phyloP scores from a whole-genome alignment of 2,329 filamentous ascomycete genomes.

The Sporothrix pallida region DNA sequence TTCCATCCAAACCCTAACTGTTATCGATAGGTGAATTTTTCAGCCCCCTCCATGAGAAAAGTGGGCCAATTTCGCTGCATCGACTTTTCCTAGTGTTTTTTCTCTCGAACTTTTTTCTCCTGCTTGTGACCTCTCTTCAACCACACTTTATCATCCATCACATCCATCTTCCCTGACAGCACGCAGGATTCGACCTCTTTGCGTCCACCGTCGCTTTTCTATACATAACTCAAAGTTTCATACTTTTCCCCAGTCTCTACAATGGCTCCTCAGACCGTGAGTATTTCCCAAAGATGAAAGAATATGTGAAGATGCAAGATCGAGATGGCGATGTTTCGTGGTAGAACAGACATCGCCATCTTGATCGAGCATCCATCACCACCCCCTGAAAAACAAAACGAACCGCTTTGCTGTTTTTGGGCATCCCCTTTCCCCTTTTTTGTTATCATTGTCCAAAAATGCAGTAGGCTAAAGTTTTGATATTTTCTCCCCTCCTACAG shows the following conservation, averaged over 20 bases:
- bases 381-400: slow-evolving; percentile 31
- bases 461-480: slow-evolving; percentile 91
- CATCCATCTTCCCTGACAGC: slow-evolving; percentile 33
- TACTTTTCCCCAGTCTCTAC: slow-evolving; percentile 46
- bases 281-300: slow-evolving; percentile 56
- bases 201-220: slow-evolving; percentile 50
- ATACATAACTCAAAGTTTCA: slow-evolving; percentile 43
- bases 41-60: background rate
- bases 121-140: slow-evolving; percentile 32
- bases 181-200: slow-evolving; percentile 84
- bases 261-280: slow-evolving; percentile 90
- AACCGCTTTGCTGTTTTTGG: slow-evolving; percentile 93
- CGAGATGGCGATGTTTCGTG: background rate
- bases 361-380: background rate
- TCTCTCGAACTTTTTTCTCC: slow-evolving; percentile 20
- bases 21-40: slow-evolving; percentile 21
- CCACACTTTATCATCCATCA: slow-evolving; percentile 30
- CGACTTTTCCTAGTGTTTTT: background rate
- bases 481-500: slow-evolving; percentile 54
- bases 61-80: slow-evolving; percentile 34
- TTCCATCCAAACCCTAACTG: background rate
- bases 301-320: background rate
- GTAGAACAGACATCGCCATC: background rate
- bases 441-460: slow-evolving; percentile 54
- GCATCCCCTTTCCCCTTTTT: slow-evolving; percentile 43